phyloP scores from a whole-genome alignment of 352 stramenopile species.

The Hyaloperonospora brassicae region DNA sequence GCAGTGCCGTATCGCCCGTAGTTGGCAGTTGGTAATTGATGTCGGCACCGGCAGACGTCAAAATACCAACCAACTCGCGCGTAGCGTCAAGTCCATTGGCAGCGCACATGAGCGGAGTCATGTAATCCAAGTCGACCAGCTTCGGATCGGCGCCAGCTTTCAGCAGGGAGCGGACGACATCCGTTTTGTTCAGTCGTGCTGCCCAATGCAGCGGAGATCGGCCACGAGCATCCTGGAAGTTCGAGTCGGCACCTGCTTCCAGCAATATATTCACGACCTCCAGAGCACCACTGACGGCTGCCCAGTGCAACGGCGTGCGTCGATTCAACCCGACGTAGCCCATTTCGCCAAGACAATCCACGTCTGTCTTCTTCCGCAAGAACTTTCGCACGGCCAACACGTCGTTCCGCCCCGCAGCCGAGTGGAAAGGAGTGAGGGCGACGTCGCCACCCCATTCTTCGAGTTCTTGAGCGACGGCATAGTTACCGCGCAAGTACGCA shows the following conservation, averaged over 20 bases:
- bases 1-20: constrained; percentile 63
- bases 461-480: constrained; percentile 61
- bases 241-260: constrained; percentile 52
- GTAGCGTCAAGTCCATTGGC: constrained; percentile 36
- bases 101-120: constrained; percentile 67
- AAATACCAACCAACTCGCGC: constrained; percentile 41
- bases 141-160: constrained; percentile 32
- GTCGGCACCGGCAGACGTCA: constrained; percentile 53
- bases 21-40: constrained; percentile 63
- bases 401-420: constrained; percentile 53
- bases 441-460: constrained; percentile 78
- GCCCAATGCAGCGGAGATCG: constrained; percentile 75
- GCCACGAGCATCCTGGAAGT: constrained; percentile 68
- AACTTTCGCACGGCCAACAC: constrained; percentile 49
- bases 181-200: constrained; percentile 46
- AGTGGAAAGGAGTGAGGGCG: constrained; percentile 70
- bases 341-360: constrained; percentile 71
- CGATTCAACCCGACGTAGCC: constrained; percentile 75
- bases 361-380: constrained; percentile 43
- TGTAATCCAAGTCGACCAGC: constrained; percentile 45
- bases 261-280: constrained; percentile 62
- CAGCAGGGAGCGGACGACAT: constrained; percentile 47
- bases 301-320: constrained; percentile 75
- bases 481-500: constrained; percentile 71
- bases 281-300: constrained; percentile 49